Percentiles rank a stretch among this genome's conserved stretches.
phyloP scores from a whole-genome alignment of 108 stramenopile genomes.

The Cyclotella choctawhatcheeana region DNA sequence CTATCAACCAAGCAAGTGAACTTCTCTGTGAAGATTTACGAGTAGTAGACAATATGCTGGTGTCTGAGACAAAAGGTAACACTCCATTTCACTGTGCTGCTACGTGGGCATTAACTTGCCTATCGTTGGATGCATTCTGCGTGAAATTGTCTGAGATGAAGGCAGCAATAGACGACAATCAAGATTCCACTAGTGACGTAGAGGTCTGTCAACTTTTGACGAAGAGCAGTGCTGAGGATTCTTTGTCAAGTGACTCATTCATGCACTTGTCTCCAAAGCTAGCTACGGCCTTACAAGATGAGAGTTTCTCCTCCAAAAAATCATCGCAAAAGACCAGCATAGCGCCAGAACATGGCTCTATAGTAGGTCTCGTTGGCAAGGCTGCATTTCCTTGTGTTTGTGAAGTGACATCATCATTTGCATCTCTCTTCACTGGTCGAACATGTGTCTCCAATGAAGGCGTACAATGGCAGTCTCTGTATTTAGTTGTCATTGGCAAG shows the following conservation, averaged over 20 bases:
- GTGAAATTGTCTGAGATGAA: conserved; percentile 37
- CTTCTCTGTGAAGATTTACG: conserved; percentile 41
- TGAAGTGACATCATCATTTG: conserved; percentile 66
- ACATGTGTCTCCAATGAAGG: conserved; percentile 83
- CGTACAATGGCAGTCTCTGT: conserved; percentile 88
- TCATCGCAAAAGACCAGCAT: conserved; percentile 6
- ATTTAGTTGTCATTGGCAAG: conserved; percentile 69
- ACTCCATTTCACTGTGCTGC: conserved; percentile 48
- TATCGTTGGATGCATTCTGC: conserved; percentile 50
- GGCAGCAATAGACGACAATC: conserved; percentile 1
- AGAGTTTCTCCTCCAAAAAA: conserved; percentile 25
- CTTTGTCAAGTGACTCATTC: conserved; percentile 14
- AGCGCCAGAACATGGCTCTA: conserved; percentile 54
- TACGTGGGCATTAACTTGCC: conserved; percentile 44
- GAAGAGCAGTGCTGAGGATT: conserved; percentile 1
- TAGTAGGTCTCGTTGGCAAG: conserved; percentile 65
- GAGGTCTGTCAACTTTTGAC: not conserved
- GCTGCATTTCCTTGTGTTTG: conserved; percentile 86
- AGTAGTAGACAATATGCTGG: conserved; percentile 39
- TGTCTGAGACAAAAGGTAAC: conserved; percentile 24
- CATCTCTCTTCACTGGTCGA: conserved; percentile 60
- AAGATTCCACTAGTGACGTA: not conserved
- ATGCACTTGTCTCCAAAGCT: conserved; percentile 47
- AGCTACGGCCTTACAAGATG: conserved; percentile 45
- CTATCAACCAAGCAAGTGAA: conserved; percentile 23